A percentile compares a stretch with the other conserved stretches of the same genome.
Conservation (phyloP, 371 early-diverging fungal species). For the Synchytrium microbalum region DNA sequence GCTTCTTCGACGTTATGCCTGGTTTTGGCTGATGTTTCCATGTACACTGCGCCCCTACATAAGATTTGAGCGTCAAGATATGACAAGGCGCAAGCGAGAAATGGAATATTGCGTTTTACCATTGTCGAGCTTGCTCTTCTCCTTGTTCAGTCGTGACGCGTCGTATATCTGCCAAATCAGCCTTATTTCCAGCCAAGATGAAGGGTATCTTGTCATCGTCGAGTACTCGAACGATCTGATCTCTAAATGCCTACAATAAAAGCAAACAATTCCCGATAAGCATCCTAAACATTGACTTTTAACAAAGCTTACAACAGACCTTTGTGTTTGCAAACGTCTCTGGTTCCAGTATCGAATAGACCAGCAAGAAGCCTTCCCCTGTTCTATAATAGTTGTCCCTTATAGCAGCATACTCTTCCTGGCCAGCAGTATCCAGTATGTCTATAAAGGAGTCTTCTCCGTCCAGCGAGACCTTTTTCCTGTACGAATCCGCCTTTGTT, state of each 20-base stretch:
- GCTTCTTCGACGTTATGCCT: conserved; percentile 75
- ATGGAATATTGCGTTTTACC: no score
- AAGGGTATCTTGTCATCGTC: conserved; percentile 81
- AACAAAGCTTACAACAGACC: no score
- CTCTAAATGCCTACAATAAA: conserved; percentile 57
- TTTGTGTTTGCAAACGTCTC: conserved; percentile 75
- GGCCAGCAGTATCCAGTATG: conserved; percentile 90
- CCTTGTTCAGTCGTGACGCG: conserved; percentile 67
- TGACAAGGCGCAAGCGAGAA: neutral
- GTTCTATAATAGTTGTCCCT: conserved; percentile 87
- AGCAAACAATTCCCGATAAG: neutral
- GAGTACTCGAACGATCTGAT: conserved; percentile 79
- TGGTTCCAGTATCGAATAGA: conserved; percentile 75
- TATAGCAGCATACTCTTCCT: conserved; percentile 76
- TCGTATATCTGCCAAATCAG: conserved; percentile 61
- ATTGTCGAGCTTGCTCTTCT: conserved; percentile 59
- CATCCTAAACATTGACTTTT: neutral
- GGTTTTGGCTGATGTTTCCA: conserved; percentile 87
- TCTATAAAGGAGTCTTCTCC: conserved; percentile 76
- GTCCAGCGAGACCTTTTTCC: conserved; percentile 33
- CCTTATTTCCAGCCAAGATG: conserved; percentile 78
- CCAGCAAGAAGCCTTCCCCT: conserved; percentile 85
- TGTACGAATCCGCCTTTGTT: conserved; percentile 80
- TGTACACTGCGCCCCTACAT: conserved; percentile 53
- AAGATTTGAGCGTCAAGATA: neutral